Base-by-base conservation (phyloP, 208 protist species). In the Leishmania major region DNA sequence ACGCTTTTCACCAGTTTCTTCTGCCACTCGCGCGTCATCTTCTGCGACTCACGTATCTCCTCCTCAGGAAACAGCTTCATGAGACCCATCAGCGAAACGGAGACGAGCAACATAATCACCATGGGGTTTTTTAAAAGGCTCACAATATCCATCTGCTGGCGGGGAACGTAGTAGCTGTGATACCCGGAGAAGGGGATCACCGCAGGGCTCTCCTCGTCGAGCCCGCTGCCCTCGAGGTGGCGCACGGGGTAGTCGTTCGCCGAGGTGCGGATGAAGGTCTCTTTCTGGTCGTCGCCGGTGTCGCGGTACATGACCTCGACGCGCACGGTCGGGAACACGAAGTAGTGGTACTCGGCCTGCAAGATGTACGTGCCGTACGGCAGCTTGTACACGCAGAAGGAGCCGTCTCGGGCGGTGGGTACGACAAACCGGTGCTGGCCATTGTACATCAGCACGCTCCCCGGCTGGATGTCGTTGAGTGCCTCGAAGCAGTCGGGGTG, bases 41-140 rank as follows among this genome's bases (percentile, higher is more conserved):
- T 89, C 67, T 88, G 77, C 22, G 91, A 94, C 79, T 95, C 90
- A 76, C 90, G 92, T 19, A 92, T 73, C 1, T 96, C 91, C 84
- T 97, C 94, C 76, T 96, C 92, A 1, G 93, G 93, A 79, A 97
- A 88, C 45, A 97, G 62, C 67, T 94, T 93, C 87, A 95, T 91
- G 51, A 97, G 60, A 19, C 87, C 86, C 53, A 97, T 85, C 77
- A 96, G 67, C 28, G 55, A 81, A 64, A 89, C 84, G 13, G 88
- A 91, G 37, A 97, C 60, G 62, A 95, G 31, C 90, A 97, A 89
- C 88, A 97, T 95, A 55, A 97, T 28, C 51, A 97, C 87, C 89
- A 96, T 93, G 5, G 94, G 94, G 83, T 91, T 97, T 79, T 90
- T 95, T 28, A 97, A 75, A 47, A 97, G 49, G 37, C 77, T 80